These are phyloP conservation scores for Yamadazyma laniorum DNA, from an alignment of 805 yeast genomes.

Conservation along the genomic window DNA sequence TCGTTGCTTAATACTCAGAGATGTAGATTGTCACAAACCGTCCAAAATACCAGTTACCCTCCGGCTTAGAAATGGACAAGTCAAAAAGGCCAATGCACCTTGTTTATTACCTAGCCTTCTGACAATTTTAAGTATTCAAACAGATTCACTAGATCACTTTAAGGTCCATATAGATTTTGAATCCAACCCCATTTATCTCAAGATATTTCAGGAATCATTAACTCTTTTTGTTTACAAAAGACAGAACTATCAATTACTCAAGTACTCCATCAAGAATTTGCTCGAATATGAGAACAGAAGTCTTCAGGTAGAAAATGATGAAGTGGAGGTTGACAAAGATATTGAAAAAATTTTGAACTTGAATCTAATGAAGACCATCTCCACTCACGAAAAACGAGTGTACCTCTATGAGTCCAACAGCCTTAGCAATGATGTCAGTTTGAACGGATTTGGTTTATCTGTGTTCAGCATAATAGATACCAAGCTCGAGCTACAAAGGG, in stretches of 20 bases:
- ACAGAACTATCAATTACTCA: conserved; percentile 38
- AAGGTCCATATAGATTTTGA: conserved; percentile 48
- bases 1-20: conserved; percentile 75
- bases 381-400: conserved; percentile 29
- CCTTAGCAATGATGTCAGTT: conserved; percentile 16
- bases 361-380: conserved; percentile 22
- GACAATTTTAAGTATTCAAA: conserved; percentile 46
- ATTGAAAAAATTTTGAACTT: conserved; percentile 23
- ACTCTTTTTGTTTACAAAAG: conserved; percentile 54
- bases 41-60: conserved; percentile 46
- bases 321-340: conserved; percentile 24
- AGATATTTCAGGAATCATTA: conserved; percentile 41
- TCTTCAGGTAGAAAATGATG: conserved; percentile 26
- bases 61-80: conserved; percentile 37
- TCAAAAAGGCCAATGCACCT: conserved; percentile 50
- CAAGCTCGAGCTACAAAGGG: conserved; percentile 48
- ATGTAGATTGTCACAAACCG: conserved; percentile 59
- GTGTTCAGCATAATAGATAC: conserved; percentile 50
- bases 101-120: conserved; percentile 63
- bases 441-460: conserved; percentile 31
- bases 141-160: conserved; percentile 50
- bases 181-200: conserved; percentile 40
- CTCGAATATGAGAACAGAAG: conserved; percentile 35
- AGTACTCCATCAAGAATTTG: conserved; percentile 30
- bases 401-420: conserved; percentile 19